phyloP scores from a whole-genome alignment of 2,329 filamentous ascomycete genomes.

The Botrytis pseudocinerea region DNA sequence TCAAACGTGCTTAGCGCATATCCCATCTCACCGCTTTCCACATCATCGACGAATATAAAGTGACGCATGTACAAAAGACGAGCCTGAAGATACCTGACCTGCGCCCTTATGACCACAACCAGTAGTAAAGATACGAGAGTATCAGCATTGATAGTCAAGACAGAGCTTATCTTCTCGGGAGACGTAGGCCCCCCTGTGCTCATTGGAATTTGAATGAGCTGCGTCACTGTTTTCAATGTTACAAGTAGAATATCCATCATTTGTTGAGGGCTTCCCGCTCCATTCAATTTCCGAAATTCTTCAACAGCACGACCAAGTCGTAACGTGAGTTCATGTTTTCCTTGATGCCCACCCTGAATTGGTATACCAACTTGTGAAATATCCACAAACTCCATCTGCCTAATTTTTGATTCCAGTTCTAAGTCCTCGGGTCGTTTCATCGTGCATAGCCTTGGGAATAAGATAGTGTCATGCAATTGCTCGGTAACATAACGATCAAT shows the following conservation, averaged over 20 bases:
- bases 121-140: slow-evolving; percentile 88
- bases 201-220: slow-evolving; percentile 55
- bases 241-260: slow-evolving; percentile 43
- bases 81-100: slow-evolving; percentile 83
- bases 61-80: slow-evolving; percentile 92
- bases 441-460: slow-evolving; percentile 80
- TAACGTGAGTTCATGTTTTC: slow-evolving; percentile 78
- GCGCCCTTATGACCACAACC: slow-evolving; percentile 88
- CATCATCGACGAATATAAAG: slow-evolving; percentile 97
- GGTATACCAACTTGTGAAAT: slow-evolving; percentile 90
- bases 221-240: slow-evolving; percentile 76
- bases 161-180: slow-evolving; percentile 46
- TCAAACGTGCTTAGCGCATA: slow-evolving; percentile 96
- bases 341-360: slow-evolving; percentile 74
- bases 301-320: slow-evolving; percentile 79
- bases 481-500: slow-evolving; percentile 95
- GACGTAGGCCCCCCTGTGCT: slow-evolving; percentile 38
- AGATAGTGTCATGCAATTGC: slow-evolving; percentile 78
- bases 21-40: slow-evolving; percentile 93
- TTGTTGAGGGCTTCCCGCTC: slow-evolving; percentile 50
- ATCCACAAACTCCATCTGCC: slow-evolving; percentile 91
- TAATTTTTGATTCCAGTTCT: slow-evolving; percentile 84
- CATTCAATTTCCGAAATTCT: slow-evolving; percentile 85
- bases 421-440: slow-evolving; percentile 80
- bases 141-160: slow-evolving; percentile 74